These are phyloP conservation scores for Xylaria polymorpha DNA, from an alignment of 2,329 filamentous ascomycete genomes.

Conservation along the genomic window DNA sequence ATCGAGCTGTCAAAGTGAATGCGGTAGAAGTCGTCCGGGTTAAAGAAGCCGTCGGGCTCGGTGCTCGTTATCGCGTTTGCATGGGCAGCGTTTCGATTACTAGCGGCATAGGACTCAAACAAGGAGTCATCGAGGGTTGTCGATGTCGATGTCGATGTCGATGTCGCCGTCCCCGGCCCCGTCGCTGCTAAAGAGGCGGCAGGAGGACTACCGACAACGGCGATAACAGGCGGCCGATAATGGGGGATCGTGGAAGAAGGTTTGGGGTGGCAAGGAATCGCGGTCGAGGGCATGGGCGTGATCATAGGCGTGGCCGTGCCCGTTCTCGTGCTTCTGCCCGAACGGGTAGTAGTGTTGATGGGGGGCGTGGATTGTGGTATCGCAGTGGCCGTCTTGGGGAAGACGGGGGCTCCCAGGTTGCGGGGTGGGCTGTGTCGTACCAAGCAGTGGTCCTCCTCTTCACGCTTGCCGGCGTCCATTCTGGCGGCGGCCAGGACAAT, in stretches of 20 bases:
- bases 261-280: constrained; percentile 33
- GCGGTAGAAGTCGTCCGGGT: constrained; percentile 68
- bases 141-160: constrained; percentile 13
- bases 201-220: constrained; percentile 35
- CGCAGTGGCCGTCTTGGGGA: constrained; percentile 46
- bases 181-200: constrained; percentile 29
- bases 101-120: constrained; percentile 53
- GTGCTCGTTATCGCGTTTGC: constrained; percentile 52
- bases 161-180: constrained; percentile 16
- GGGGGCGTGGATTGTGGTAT: constrained; percentile 48
- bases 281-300: constrained; percentile 42
- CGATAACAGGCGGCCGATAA: constrained; percentile 40
- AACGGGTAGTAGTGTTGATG: constrained; percentile 39
- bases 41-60: constrained; percentile 57
- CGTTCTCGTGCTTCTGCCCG: constrained; percentile 35
- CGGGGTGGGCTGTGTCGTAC: constrained; percentile 52
- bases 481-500: constrained; percentile 53
- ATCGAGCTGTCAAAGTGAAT: constrained; percentile 59
- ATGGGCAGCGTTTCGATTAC: constrained; percentile 54
- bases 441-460: constrained; percentile 56
- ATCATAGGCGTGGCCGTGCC: constrained; percentile 28
- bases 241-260: constrained; percentile 36
- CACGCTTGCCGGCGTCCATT: constrained; percentile 62
- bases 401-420: constrained; percentile 50
- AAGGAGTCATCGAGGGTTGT: constrained; percentile 40